These are phyloP conservation scores for Globisporangium alternatum DNA, from an alignment of 352 stramenopile species.

Conservation along the genomic window DNA sequence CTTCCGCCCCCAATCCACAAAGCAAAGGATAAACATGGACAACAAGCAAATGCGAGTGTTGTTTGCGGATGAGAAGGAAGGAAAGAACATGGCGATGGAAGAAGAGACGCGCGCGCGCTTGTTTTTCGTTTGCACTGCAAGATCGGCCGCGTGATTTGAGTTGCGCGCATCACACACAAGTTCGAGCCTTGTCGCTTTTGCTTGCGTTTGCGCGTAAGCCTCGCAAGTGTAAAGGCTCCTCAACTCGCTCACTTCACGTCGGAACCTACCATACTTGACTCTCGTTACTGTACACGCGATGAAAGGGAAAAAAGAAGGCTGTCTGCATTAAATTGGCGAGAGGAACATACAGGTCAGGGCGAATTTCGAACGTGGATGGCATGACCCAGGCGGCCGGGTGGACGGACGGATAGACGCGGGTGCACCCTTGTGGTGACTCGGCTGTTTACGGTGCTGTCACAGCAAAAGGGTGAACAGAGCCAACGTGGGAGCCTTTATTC, in stretches of 20 bases:
- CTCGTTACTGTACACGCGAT: no score
- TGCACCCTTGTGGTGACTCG: no score
- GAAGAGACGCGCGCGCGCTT: background rate
- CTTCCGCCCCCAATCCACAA: background rate
- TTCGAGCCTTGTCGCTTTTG: background rate
- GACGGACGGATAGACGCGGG: no score
- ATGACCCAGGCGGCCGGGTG: background rate
- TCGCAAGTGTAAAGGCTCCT: background rate
- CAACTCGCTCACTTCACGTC: constrained; percentile 2
- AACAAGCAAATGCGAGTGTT: background rate
- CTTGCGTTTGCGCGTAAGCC: background rate
- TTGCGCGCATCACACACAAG: background rate
- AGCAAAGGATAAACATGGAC: no score
- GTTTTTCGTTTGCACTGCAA: background rate
- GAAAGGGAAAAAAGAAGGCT: background rate
- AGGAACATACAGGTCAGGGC: no score
- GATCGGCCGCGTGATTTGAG: background rate
- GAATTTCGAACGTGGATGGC: background rate
- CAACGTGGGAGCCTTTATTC: background rate
- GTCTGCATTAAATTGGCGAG: background rate
- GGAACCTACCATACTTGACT: constrained; percentile 4
- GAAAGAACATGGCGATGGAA: background rate
- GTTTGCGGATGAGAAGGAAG: background rate
- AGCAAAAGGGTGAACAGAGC: background rate
- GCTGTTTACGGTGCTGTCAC: no score